Evolutionary conservation across 192 early-diverging fungal species (phyloP), one percentile per base, ranked within the genome.

Genomic region (Umbelopsis isabellina): DNA sequence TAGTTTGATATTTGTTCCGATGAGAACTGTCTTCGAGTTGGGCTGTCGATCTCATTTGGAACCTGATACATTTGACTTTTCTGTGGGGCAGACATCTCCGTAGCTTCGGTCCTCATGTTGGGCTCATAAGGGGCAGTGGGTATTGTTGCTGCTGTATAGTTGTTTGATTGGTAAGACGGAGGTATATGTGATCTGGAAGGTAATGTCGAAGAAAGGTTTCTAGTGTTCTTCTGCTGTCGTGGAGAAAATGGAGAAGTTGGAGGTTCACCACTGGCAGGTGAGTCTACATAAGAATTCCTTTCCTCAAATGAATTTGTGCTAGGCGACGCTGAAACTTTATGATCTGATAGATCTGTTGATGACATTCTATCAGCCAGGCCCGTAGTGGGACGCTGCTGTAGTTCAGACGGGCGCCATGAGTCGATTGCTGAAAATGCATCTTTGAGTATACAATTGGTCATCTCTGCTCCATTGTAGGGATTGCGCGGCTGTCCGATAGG

Each of bases 331-430:
- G 51, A 5, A 9, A 22, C 13, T 52, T 25, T 8, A 5, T 11
- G 30, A 12, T 30, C 18, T 37, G 21, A 30, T 7, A 35, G 4
- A 16, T 61, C 55, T 35, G 37, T 13, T n/a, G 55, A 61, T 15
- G 30, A 61, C 7, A 35, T 25, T 35, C 55, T 35, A 15, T 61
- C 55, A n/a, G 55, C 27, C 16, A 61, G 11, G 6, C 30, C 51
- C 23, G 67, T 45, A 13, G 73, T 74, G 20, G 67, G 67, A 1
- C 73, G 66, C 21, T 74, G 50, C 20, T 74, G 67, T 8, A 49
- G 37, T 20, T 74, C 66, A 1, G 41, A 22, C 0, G 73, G 66
- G 6, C 41, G 33, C 73, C 73, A 74, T 46, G 20, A 47, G 44
- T 74, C 67, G 8, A 74, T 37, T 0, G 73, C 73, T 0, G 49